Base-by-base conservation (phyloP, 768 basidiomycete genomes). In the Lentinus brumalis region DNA sequence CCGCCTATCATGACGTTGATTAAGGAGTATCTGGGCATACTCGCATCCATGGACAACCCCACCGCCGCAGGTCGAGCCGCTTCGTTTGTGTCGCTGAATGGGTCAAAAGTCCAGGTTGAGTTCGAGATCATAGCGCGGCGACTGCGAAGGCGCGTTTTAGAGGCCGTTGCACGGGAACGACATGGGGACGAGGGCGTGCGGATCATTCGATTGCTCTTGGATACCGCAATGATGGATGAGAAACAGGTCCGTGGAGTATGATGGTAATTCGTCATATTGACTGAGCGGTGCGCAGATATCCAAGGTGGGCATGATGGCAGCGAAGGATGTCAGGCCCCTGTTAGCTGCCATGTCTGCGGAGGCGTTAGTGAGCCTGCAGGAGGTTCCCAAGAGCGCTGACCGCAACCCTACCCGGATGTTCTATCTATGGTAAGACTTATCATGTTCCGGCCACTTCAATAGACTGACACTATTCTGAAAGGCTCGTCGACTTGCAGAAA, bases 151-250 rank as follows among this genome's bases (percentile, higher is more conserved):
- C 83, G 83, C 21, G 81, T 94, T 2, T 72, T 96, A 47, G 94
- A 96, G 68, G 83, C 87, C 9, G 83, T 93, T 30, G 82, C 94
- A 41, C 78, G 88, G 67, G 93, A 97, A 68, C 85, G 88, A 67
- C 88, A 94, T 68, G 95, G 95, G 6, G 79, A 85, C 15, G 87
- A 89, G 42, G 94, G 90, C 29, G 87, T 96, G 5, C 81, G 96
- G 56, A 88, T 98, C 47, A 73, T 98, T 56, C 83, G 89, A 49
- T 76, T 96, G 26, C 74, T 98, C 38, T 70, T 92, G 56, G 86
- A 89, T 59, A 87, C 86, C 5, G 94, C 93, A 6, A 97, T 97
- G 74, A 88, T 95, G 82, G 93, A 95, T 64, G 96, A 97, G 75
- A 94, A 96, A 71, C 92, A 94, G 75, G 96, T 93, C 56, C 61